Evolutionary conservation across 768 basidiomycete species (phyloP).

Genomic region (Amanita molliuscula): DNA sequence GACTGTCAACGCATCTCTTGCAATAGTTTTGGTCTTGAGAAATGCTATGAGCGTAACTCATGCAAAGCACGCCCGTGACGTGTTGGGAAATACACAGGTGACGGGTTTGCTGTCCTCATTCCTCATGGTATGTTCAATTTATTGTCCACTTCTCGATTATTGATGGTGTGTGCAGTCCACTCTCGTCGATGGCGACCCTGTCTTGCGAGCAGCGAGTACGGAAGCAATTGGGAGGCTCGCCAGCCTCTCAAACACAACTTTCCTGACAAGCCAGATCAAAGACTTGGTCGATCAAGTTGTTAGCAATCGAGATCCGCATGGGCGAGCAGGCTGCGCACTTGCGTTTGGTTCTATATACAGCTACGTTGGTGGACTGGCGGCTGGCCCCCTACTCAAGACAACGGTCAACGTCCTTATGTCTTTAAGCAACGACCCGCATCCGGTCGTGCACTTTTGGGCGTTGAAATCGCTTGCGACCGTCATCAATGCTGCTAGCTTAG

Average conservation of each 20-base stretch:
- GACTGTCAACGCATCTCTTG: constrained; percentile 67
- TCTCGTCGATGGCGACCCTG: constrained; percentile 69
- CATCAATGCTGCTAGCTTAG: constrained; percentile 84
- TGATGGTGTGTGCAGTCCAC: constrained; percentile 41
- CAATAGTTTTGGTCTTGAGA: constrained; percentile 61
- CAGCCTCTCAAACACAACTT: constrained; percentile 71
- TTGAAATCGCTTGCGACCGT: constrained; percentile 78
- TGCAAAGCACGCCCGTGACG: constrained; percentile 52
- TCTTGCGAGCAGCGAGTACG: constrained; percentile 69
- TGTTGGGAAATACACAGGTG: constrained; percentile 55
- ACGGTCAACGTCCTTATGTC: constrained; percentile 94
- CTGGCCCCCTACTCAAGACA: constrained; percentile 89
- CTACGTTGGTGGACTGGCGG: constrained; percentile 89
- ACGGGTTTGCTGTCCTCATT: constrained; percentile 55
- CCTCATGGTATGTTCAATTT: constrained; percentile 53
- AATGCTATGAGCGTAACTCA: constrained; percentile 35
- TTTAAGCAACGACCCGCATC: constrained; percentile 91
- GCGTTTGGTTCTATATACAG: constrained; percentile 89
- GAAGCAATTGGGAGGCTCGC: constrained; percentile 86
- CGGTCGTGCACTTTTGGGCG: constrained; percentile 92
- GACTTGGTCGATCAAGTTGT: constrained; percentile 89
- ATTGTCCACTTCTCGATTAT: neutral
- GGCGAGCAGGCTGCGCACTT: constrained; percentile 87
- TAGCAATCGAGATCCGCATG: constrained; percentile 85
- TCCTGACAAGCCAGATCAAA: constrained; percentile 82